Percentiles rank a stretch among this genome's conserved stretches.
These are phyloP conservation scores for Starmera amethionina DNA, from an alignment of 805 yeast species.

Conservation along the genomic window DNA sequence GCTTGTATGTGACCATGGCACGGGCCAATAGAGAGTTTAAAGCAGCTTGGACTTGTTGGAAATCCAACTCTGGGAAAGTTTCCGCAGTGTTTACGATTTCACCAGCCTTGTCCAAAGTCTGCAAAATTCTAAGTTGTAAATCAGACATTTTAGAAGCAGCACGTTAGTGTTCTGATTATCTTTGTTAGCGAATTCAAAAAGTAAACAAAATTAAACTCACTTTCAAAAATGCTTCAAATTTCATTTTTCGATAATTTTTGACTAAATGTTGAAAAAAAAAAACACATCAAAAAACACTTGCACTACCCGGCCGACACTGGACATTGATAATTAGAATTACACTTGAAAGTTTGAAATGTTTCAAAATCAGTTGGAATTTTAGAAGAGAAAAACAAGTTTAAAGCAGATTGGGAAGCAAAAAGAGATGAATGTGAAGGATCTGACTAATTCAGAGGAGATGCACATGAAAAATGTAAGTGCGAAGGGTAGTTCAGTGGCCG, in stretches of 20 bases:
- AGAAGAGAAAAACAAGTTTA: no score
- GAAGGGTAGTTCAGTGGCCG: not conserved
- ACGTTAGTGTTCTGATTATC: no score
- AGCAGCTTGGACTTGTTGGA: constrained; percentile 69
- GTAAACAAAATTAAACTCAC: no score
- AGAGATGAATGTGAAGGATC: no score
- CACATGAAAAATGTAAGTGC: no score
- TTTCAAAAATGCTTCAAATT: not conserved
- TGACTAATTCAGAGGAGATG: no score
- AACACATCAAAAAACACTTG: not conserved
- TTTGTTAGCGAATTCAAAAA: no score
- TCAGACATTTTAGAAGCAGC: constrained; percentile 43
- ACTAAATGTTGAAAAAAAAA: not conserved
- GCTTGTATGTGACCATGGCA: constrained; percentile 64
- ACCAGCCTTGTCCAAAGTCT: constrained; percentile 52
- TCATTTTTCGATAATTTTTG: not conserved
- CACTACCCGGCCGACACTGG: no score
- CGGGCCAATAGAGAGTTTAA: constrained; percentile 80
- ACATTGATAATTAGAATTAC: no score
- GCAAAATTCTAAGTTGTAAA: constrained; percentile 51
- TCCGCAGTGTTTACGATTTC: constrained; percentile 60
- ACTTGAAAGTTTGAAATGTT: no score
- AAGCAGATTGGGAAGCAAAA: no score
- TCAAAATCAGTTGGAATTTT: no score
- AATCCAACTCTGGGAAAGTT: constrained; percentile 54